Evolutionary conservation across 2,329 filamentous ascomycete genomes (phyloP), one percentile per base, ranked within the genome.

Genomic region (Botrytis galanthina): DNA sequence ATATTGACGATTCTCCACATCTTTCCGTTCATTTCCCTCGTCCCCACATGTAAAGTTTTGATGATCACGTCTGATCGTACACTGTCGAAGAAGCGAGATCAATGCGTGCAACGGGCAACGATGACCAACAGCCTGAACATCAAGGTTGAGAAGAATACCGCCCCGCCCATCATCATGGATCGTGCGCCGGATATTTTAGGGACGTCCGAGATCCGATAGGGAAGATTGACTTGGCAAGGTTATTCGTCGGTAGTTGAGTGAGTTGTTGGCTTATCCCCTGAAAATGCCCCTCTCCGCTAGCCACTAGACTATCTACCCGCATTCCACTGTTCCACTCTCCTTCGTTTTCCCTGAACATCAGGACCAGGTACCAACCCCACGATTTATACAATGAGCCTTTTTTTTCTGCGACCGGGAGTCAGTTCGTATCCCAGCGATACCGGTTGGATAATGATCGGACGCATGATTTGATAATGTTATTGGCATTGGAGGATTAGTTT

Each of bases 401-500:
- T 66, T 37, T 29, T 22, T 51, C 32, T 29, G 12, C 4, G 35
- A 14, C 16, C 64, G 26, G 39, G 35, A 29, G 16, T 54, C 32
- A n/a, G 22, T 18, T 62, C 60, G 60, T 46, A 37, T 54, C 51
- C 44, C 4, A 37, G 26, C 44, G 46, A 67, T 20, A 29, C 32
- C 32, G 3, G 20, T 22, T 67, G 35, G 46, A 67, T 14, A 22
- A 54, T 29, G n/a, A 42, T 54, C 46, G 26, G 35, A 68, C 26
- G 48, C 35, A 42, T 57, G 48, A 57, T 68, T 68, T 68, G 64
- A 39, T 68, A 68, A 68, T 68, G 9, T 54, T 14, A 54, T 68
- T 68, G 35, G 46, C 64, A 39, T 42, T 42, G 16, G 10, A 54
- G 39, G 32, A 37, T 10, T 39, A 68, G 26, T 68, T 54, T 39